Evolutionary conservation across 257 asterid genomes (phyloP), one percentile per base, ranked within the genome.

Genomic region (Nyctanthes arbortristis): DNA sequence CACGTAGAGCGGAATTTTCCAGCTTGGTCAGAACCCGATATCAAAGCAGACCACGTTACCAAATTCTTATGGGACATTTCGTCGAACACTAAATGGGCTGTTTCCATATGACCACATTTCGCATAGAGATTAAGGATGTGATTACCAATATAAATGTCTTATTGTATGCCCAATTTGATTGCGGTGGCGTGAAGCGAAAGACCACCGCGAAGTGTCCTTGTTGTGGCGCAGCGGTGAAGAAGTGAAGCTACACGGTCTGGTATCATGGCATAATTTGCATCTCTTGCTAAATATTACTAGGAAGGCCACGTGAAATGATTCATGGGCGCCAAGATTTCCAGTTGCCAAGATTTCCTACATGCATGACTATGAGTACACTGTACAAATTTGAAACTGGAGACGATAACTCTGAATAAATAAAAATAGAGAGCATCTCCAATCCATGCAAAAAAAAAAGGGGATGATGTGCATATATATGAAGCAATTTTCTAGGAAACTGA

Each of bases 41-140:
- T 81, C 80, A 91, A 72, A 58, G 89, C 79, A 12, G 97, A 87
- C 96, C 94, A 88, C 6, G 94, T 75, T 13, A 91, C 84, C 54
- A 85, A 59, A 63, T 87, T 91, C 77, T 81, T 79, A 1, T 78
- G 68, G 18, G 81, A 36, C 95, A 87, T 88, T 72, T 91, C 86
- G 22, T 81, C 84, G 62, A 88, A 88, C 84, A 87, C 0, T 32
- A 84, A 78, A 56, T 67, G 84, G 64, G 95, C 96, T 0, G 61
- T 61, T 10, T 70, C 43, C 11, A 82, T 32, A n/a, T 69, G 68
- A 22, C 87, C 91, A 70, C 97, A 89, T 77, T 91, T 88, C 0
- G 96, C 88, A 34, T 87, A 88, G 59, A 89, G 73, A 60, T 91
- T 91, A 11, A 91, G 80, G 57, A 85, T 67, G 47, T 88, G 92